Base-by-base conservation (phyloP, 2,329 filamentous ascomycete genomes). In the Fusarium illudens region DNA sequence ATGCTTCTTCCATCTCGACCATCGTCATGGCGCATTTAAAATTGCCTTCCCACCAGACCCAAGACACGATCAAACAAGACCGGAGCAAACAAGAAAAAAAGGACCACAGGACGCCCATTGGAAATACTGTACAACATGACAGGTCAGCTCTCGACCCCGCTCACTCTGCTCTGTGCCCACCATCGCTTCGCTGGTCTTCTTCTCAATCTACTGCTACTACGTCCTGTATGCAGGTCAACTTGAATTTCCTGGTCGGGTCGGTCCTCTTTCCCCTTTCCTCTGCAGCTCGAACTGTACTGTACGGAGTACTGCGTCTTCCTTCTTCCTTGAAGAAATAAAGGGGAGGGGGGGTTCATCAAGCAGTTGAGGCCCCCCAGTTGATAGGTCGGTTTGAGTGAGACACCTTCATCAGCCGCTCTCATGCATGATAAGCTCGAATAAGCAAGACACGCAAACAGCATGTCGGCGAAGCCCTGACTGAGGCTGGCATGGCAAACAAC, bases 81-180 rank as follows among this genome's bases (percentile, higher is more conserved):
- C 25, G 42, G 46, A 49, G 49, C 39, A 46, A 57, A 4, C 39
- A 36, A 34, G 55, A 46, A 42, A 42, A 30, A 60, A 64, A 60
- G 52, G 27, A 57, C 54, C 55, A 53, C 20, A 57, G 39, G 39
- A 46, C 39, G 39, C 39, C 39, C 32, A 51, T 37, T 51, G 50
- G 57, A 57, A 52, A 50, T 66, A 65, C 64, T 68, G 67, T 71
- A 65, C 61, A 72, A 60, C 60, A 60, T 69, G 62, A 70, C 53
- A 66, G 51, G 69, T 66, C 70, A 68, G 36, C 58, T 62, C 52
- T 61, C 48, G 52, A 49, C 69, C 65, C 71, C 64, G 60, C 67
- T 63, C 67, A 33, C 53, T 61, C 51, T 54, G 53, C 59, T 61
- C 51, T 54, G 53, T 58, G 37, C 58, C 58, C 62, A 60, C 57